Conservation (phyloP, 768 basidiomycete genomes). For the Polyporus arcularius region DNA sequence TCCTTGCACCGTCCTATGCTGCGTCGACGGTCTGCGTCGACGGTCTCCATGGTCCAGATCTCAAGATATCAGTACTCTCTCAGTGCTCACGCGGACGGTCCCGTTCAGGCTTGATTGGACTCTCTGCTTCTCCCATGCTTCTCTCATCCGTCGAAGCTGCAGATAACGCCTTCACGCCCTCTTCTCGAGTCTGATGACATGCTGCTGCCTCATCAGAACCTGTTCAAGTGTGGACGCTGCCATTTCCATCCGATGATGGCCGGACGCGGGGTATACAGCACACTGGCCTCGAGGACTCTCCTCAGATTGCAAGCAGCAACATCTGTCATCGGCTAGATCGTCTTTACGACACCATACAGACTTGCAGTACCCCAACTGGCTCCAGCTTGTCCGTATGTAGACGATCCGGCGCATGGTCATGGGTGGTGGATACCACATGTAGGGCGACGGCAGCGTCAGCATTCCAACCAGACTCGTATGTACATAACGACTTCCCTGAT, state of each 20-base stretch:
- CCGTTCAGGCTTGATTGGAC: too few species aligned
- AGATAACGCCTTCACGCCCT: not conserved
- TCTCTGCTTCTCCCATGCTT: not conserved
- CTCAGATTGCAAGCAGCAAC: not conserved
- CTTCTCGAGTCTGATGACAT: not conserved
- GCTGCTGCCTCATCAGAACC: not conserved
- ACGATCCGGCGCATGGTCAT: constrained; percentile 8
- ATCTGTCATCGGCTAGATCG: not conserved
- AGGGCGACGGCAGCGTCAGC: too few species aligned
- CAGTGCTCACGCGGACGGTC: too few species aligned
- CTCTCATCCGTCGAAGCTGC: not conserved
- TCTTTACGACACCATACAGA: too few species aligned
- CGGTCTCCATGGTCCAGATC: too few species aligned
- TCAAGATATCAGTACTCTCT: too few species aligned
- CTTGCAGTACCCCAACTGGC: not conserved
- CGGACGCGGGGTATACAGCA: not conserved
- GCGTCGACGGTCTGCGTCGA: too few species aligned
- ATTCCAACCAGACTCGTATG: too few species aligned
- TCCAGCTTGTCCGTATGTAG: not conserved
- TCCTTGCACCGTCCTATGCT: too few species aligned
- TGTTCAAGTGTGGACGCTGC: not conserved
- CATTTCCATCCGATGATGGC: not conserved
- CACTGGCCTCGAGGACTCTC: too few species aligned
- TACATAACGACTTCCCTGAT: too few species aligned
- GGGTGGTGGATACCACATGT: not conserved